A percentile compares a stretch with the other conserved stretches of the same genome.
phyloP scores from a whole-genome alignment of 1,284 basidiomycete genomes.

The Phaffia rhodozyma region DNA sequence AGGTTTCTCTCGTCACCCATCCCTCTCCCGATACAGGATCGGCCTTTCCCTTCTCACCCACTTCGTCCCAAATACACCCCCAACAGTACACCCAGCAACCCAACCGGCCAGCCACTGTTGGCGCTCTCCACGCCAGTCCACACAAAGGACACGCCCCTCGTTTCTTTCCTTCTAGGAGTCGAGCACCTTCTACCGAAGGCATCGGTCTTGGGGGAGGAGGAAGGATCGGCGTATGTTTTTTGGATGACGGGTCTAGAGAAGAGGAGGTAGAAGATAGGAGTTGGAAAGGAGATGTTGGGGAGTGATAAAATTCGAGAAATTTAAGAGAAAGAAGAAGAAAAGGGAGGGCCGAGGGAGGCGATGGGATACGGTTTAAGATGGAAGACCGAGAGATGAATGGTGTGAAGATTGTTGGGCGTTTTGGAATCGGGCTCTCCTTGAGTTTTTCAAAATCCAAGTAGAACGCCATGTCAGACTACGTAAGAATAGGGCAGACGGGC shows the following conservation, averaged over 20 bases:
- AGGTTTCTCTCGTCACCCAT: constrained; percentile 18
- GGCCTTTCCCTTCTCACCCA: constrained; percentile 18
- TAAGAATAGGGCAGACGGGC: no score
- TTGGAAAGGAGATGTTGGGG: constrained; percentile 77
- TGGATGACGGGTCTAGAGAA: constrained; percentile 43
- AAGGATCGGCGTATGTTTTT: constrained; percentile 46
- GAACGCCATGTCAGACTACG: no score
- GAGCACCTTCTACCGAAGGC: constrained; percentile 40
- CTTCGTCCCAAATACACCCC: constrained; percentile 63
- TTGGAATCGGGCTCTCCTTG: not conserved
- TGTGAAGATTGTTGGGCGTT: constrained; percentile 23
- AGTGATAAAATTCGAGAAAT: constrained; percentile 99
- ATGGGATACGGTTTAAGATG: constrained; percentile 27
- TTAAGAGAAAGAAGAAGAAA: constrained; percentile 93
- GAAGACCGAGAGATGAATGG: constrained; percentile 11
- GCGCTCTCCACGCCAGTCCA: constrained; percentile 61
- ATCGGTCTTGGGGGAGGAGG: constrained; percentile 62
- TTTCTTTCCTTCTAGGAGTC: constrained; percentile 42
- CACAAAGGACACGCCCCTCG: constrained; percentile 82
- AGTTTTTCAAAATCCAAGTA: no score
- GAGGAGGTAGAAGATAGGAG: constrained; percentile 50
- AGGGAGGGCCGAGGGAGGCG: constrained; percentile 59
- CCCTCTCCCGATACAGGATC: constrained; percentile 20
- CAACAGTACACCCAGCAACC: constrained; percentile 96
- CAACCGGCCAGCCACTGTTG: constrained; percentile 60